Conservation (phyloP, 2,329 filamentous ascomycete species). For the Aspergillus texensis region DNA sequence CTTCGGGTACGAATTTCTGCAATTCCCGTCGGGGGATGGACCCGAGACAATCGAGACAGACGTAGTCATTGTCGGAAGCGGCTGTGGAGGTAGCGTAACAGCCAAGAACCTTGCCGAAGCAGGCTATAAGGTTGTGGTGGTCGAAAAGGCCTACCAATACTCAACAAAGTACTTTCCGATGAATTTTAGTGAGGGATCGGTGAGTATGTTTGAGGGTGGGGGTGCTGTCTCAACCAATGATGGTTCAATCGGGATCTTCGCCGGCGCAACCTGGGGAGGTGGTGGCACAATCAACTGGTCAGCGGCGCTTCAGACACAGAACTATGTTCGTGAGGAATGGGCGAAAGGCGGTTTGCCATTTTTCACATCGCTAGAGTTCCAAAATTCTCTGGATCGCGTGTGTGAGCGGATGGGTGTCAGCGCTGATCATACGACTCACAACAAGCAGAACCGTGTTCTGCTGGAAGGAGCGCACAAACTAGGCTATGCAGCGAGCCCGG, state of each 20-base stretch:
- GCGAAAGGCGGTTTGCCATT: constrained; percentile 68
- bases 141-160: constrained; percentile 82
- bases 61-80: constrained; percentile 82
- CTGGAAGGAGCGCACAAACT: constrained; percentile 74
- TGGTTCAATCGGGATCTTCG: constrained; percentile 61
- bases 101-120: constrained; percentile 81
- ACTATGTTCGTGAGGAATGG: constrained; percentile 80
- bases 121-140: constrained; percentile 74
- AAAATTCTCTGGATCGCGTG: constrained; percentile 77
- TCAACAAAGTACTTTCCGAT: constrained; percentile 74
- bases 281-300: constrained; percentile 90
- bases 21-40: constrained; percentile 55
- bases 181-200: constrained; percentile 60
- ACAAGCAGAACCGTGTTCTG: constrained; percentile 70
- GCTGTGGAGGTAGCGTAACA: constrained; percentile 79
- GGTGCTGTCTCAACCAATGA: constrained; percentile 62
- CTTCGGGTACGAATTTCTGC: constrained; percentile 60
- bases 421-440: constrained; percentile 68
- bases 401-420: constrained; percentile 78
- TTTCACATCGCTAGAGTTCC: constrained; percentile 73
- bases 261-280: constrained; percentile 78
- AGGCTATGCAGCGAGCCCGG: constrained; percentile 68
- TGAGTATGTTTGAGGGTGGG: constrained; percentile 70
- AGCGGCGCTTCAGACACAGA: constrained; percentile 68
- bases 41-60: constrained; percentile 72